phyloP scores from a whole-genome alignment of 352 stramenopile species.

The Blastocystis sp. region DNA sequence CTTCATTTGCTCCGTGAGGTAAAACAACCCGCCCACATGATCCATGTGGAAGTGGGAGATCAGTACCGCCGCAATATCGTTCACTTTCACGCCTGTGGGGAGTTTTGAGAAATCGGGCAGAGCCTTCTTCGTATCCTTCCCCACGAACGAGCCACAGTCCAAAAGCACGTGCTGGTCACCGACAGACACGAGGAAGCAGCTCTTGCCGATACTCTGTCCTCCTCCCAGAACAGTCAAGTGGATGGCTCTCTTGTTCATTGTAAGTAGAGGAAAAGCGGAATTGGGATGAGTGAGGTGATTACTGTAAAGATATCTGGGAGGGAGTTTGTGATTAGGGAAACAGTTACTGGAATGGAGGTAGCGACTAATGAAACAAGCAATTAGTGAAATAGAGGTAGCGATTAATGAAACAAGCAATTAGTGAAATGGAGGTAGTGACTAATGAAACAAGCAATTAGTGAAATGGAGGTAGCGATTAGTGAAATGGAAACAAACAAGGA shows the following conservation, averaged over 20 bases:
- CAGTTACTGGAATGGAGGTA: too few species aligned
- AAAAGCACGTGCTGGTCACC: slow-evolving; percentile 26
- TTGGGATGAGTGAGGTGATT: too few species aligned
- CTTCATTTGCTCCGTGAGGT: slow-evolving; percentile 57
- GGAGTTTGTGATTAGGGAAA: too few species aligned
- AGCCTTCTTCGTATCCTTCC: slow-evolving; percentile 59
- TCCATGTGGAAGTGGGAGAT: slow-evolving; percentile 65
- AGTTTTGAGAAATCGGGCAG: slow-evolving; percentile 55
- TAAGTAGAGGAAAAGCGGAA: background rate
- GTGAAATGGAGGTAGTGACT: too few species aligned
- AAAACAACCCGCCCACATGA: slow-evolving; percentile 52
- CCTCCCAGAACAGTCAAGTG: slow-evolving; percentile 34
- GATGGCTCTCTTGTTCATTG: slow-evolving; percentile 4
- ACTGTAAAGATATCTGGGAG: too few species aligned
- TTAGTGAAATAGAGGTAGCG: too few species aligned
- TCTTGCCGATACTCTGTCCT: slow-evolving; percentile 63
- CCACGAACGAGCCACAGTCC: slow-evolving; percentile 45
- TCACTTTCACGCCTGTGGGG: slow-evolving; percentile 34
- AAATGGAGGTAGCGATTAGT: too few species aligned
- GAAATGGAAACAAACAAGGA: too few species aligned
- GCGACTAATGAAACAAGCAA: too few species aligned
- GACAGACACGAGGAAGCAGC: slow-evolving; percentile 63
- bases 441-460: too few species aligned
- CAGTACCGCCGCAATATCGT: slow-evolving; percentile 52
- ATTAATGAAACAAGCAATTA: too few species aligned